Base-by-base conservation (phyloP, 2,329 filamentous ascomycete genomes). In the Bisporella sp. region DNA sequence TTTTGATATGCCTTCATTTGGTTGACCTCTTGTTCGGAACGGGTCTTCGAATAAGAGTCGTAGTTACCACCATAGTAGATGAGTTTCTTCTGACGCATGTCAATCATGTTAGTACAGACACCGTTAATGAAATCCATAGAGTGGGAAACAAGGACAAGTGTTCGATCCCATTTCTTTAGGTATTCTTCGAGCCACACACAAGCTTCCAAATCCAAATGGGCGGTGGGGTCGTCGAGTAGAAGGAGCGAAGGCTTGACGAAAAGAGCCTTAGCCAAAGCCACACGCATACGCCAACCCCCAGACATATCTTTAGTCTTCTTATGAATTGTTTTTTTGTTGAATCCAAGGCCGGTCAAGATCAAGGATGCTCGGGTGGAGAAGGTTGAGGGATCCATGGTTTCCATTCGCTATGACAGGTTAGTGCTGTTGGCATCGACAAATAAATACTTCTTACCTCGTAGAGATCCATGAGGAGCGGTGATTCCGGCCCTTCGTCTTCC, bases 241-340 rank as follows among this genome's bases (percentile, higher is more conserved):
- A 99, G 83, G 51, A 99, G 79, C 13, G 90, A 93, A 35, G 95
- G 93, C 81, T 95, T 95, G 74, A 99, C 92, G 77, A 99, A 99
- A 48, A 99, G 85, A 51, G 93, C 93, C 79, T 97, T 96, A 68
- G 81, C 93, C 54, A 99, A 84, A 51, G 93, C 93, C 53, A 99
- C 93, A 81, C 95, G 89, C 93, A 99, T 99, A 78, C 92, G 85
- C 93, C 93, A 99, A 64, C 93, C 93, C 89, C 93, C 93, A 59
- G 93, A 99, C 95, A 99, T 99, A 71, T 99, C 95, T 82, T 97
- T 99, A 64, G 95, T 99, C 84, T 95, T 96, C 82, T 99, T 99
- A 72, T 95, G 77, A 68, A 99, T 97, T 50, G 95, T 99, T 62
- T 73, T 74, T 79, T 97, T 97, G 84, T 99, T 96, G 83, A 99